phyloP scores from a whole-genome alignment of 2,329 filamentous ascomycete genomes.

The Helotiales sp. region DNA sequence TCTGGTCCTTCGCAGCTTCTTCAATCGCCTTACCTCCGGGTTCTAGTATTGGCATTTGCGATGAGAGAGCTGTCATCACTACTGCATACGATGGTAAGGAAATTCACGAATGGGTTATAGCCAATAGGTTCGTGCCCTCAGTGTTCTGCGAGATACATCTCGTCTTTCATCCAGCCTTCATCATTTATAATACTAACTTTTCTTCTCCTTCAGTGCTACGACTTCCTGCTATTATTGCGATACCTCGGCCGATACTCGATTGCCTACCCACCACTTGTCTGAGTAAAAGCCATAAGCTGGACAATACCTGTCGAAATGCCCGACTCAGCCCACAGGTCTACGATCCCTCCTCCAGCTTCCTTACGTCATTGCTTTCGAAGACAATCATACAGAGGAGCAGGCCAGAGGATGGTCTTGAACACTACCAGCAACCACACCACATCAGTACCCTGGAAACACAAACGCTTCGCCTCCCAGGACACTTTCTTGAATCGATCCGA shows the following conservation, averaged over 20 bases:
- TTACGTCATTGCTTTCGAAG: conserved; percentile 9
- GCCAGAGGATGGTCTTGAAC: background rate
- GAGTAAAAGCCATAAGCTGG: conserved; percentile 7
- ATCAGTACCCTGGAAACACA: conserved; percentile 5
- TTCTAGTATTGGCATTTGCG: conserved; percentile 2
- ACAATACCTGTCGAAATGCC: conserved; percentile 2
- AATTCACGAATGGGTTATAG: conserved; percentile 2
- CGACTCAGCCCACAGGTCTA: conserved; percentile 1
- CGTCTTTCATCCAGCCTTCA: too few species aligned
- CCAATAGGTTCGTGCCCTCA: background rate
- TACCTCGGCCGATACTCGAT: conserved; percentile 7
- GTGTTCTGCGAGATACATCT: background rate
- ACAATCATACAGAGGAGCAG: background rate
- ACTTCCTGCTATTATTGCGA: conserved; percentile 5
- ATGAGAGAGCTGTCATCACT: background rate
- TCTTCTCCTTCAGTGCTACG: conserved; percentile 4
- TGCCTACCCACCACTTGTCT: conserved; percentile 5
- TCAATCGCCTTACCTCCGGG: background rate
- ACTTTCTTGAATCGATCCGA: conserved; percentile 8
- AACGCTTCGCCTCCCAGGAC: background rate
- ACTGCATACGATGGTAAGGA: conserved; percentile 5
- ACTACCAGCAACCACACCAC: conserved; percentile 5
- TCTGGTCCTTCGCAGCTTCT: background rate
- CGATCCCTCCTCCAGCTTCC: conserved; percentile 8
- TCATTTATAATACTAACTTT: too few species aligned